Evolutionary conservation across 495 filamentous ascomycete genomes (phyloP), one percentile per base, ranked within the genome.

Genomic region (Neurospora tetrasperma): DNA sequence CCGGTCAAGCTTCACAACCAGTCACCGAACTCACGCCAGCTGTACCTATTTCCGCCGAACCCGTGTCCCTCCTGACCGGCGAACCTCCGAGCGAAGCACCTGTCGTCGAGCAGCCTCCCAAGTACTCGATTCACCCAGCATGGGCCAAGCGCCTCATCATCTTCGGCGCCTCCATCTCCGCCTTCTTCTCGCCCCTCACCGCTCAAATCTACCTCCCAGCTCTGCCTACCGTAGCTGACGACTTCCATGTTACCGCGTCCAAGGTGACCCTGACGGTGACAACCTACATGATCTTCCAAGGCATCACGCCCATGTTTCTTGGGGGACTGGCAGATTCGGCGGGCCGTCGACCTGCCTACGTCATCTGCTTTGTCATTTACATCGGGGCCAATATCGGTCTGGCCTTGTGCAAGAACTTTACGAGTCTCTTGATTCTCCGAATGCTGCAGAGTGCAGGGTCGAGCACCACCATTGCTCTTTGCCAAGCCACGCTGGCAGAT

Each of bases 191-290:
- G 0, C 90, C 91, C 1, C 79, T 94, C 12, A 89, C 89, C 12
- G 88, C 89, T 1, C 80, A 83, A 42, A 93, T 94, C 73, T 95
- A 95, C 80, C 90, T 91, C 69, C 91, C 91, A 5, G 89, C 90
- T 0, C 82, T 94, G 48, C 86, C 82, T n/a, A 80, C 81, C 0
- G 76, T 93, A 7, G 82, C 88, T 0, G 39, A 77, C 0, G 85
- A 89, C 35, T 85, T 91, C 72, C 14, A 86, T 18, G 84, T 90
- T 18, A 86, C 86, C 0, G 73, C 80, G 9, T 80, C 83, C 5
- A 77, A 88, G 68, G 88, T 91, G 72, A 92, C 91, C 76, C 80
- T 92, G 68, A 89, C 88, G 9, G 85, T 91, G 12, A 90, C 89
- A 9, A 86, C 86, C 3, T 90, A 89, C 73, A 84, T 87, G 83